Conservation (phyloP, 441 rosid species). For the Viola pubescens region DNA sequence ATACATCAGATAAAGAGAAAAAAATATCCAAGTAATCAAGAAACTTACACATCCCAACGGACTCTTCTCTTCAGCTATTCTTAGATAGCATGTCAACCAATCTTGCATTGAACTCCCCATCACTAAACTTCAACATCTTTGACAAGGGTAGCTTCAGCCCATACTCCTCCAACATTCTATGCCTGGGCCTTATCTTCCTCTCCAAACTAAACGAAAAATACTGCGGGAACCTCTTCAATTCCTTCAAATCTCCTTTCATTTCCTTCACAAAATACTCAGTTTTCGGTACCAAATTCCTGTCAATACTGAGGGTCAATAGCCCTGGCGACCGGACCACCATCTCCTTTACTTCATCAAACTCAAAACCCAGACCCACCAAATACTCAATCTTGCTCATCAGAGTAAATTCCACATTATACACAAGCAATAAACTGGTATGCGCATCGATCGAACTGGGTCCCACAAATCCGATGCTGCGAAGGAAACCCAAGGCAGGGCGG, state of each 20-base stretch:
- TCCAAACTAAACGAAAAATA: slow-evolving; percentile 86
- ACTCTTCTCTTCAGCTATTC: slow-evolving; percentile 20
- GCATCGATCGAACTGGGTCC: slow-evolving; percentile 32
- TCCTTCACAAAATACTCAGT: slow-evolving; percentile 45
- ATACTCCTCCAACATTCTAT: slow-evolving; percentile 46
- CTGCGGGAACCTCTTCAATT: slow-evolving; percentile 69
- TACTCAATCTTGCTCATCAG: slow-evolving; percentile 50
- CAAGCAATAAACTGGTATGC: slow-evolving; percentile 51
- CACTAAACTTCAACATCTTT: slow-evolving; percentile 70
- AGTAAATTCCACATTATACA: slow-evolving; percentile 52
- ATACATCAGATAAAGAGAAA: too few relatives aligned
- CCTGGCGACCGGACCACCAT: slow-evolving; percentile 79
- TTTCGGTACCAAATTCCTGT: slow-evolving; percentile 62
- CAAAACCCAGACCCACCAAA: slow-evolving; percentile 51
- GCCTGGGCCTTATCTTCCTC: slow-evolving; percentile 74
- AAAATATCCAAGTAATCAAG: too few relatives aligned
- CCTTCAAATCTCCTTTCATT: slow-evolving; percentile 57
- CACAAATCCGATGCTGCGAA: slow-evolving; percentile 48
- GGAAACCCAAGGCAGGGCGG: slow-evolving; percentile 48
- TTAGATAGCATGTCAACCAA: slow-evolving; percentile 47
- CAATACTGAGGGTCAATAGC: slow-evolving; percentile 54
- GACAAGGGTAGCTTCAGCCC: slow-evolving; percentile 54
- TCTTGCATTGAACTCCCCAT: slow-evolving; percentile 56
- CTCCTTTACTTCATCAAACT: slow-evolving; percentile 36
- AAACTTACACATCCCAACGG: too few relatives aligned